These are phyloP conservation scores for Ganoderma leucocontextum DNA, from an alignment of 1,284 basidiomycete genomes.

Conservation along the genomic window DNA sequence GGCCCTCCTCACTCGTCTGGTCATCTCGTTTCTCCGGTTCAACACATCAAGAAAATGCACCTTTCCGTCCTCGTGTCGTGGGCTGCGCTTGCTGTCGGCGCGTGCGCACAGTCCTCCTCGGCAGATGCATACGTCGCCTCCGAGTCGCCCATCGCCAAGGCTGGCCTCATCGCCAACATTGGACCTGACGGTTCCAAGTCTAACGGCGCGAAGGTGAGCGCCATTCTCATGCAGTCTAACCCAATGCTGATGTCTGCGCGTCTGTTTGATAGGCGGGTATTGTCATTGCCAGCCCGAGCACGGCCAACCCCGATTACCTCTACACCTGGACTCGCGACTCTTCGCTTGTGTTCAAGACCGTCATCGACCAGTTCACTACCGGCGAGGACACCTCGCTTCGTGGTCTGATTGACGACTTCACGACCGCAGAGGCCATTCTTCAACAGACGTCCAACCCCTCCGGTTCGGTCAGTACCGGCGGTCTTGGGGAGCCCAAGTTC, in stretches of 20 bases:
- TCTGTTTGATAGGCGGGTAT: conserved; percentile 39
- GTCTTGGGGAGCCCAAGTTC: conserved; percentile 62
- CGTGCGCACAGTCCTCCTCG: conserved; percentile 38
- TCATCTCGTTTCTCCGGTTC: background rate
- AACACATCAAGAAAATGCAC: conserved; percentile 22
- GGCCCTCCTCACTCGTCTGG: background rate
- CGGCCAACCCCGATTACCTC: conserved; percentile 48
- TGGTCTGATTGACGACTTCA: conserved; percentile 45
- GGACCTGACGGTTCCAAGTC: conserved; percentile 63
- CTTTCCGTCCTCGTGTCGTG: conserved; percentile 27
- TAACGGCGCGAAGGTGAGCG: conserved; percentile 54
- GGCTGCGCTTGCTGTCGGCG: conserved; percentile 29
- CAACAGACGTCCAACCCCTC: conserved; percentile 55
- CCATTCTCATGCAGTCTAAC: background rate
- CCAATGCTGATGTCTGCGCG: conserved; percentile 2
- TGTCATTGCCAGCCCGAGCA: conserved; percentile 49
- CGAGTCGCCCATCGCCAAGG: conserved; percentile 64
- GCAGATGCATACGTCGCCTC: conserved; percentile 52
- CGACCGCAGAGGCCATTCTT: conserved; percentile 43
- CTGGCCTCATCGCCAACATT: conserved; percentile 70
- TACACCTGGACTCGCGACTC: conserved; percentile 53
- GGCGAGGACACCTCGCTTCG: conserved; percentile 43
- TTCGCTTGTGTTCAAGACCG: conserved; percentile 50
- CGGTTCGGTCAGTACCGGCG: conserved; percentile 50
- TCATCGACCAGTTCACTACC: conserved; percentile 48